A percentile compares a stretch with the other conserved stretches of the same genome.
Evolutionary conservation across 345 rosid genomes (phyloP).

Genomic region (Rhodamnia argentea): DNA sequence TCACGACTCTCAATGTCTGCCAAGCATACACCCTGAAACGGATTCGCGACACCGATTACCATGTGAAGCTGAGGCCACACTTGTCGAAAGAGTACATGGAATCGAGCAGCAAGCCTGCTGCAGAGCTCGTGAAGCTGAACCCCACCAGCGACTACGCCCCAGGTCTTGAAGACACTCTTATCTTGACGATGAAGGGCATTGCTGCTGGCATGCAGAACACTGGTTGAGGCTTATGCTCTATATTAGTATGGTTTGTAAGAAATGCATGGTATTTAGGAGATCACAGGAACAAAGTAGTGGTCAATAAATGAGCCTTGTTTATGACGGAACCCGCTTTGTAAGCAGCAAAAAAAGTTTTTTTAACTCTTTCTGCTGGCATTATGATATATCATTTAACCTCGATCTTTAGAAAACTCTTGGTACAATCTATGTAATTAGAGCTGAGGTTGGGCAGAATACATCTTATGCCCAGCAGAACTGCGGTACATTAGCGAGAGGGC

Average conservation of each 20-base stretch:
- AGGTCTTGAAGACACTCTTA: slow-evolving; percentile 87
- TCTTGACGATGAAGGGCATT: slow-evolving; percentile 95
- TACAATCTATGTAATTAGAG: background rate
- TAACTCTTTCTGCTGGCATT: background rate
- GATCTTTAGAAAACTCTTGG: background rate
- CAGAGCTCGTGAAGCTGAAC: slow-evolving; percentile 77
- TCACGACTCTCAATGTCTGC: slow-evolving; percentile 80
- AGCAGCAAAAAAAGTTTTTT: background rate
- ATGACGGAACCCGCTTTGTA: background rate
- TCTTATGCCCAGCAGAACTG: background rate
- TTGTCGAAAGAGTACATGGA: slow-evolving; percentile 61
- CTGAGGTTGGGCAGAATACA: background rate
- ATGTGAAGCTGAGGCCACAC: slow-evolving; percentile 63
- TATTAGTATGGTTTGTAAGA: background rate
- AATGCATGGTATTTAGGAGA: background rate
- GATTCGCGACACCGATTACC: slow-evolving; percentile 74
- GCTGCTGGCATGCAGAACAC: slow-evolving; percentile 97
- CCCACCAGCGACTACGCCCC: slow-evolving; percentile 89
- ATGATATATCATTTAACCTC: background rate
- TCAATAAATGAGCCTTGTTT: background rate
- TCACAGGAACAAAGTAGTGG: background rate
- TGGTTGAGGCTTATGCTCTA: slow-evolving; percentile 28
- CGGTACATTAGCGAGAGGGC: background rate
- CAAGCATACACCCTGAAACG: slow-evolving; percentile 88
- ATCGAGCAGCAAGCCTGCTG: slow-evolving; percentile 63